Base-by-base conservation (phyloP, 1,284 basidiomycete species). In the Schizopora paradoxa region DNA sequence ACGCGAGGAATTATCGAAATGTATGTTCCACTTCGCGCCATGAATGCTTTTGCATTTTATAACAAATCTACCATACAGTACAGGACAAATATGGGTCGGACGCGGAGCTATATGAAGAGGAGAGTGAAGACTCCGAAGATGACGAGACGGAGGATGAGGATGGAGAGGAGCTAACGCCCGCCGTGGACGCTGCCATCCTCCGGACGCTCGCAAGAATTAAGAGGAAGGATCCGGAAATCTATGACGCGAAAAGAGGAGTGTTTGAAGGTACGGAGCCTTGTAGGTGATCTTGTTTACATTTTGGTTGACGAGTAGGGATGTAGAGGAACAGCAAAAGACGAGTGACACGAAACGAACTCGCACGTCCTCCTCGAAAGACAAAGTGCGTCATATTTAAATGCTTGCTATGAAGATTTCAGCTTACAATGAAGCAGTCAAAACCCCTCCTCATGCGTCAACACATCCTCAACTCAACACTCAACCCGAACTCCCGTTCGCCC, bases 171-270 rank as follows among this genome's bases (percentile, higher is more conserved):
- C 77, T 99, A 45, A 99, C 93, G 0, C 92, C 94, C 2, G 85
- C 88, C 0, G 78, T 98, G 37, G 95, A 99, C 61, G 96, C 86
- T 35, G 96, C 96, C 14, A 96, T 99, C 57, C 73, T 99, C 33
- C 76, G 91, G 40, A 99, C 94, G 0, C 72, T 99, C 6, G 87
- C 86, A 1, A 78, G 85, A 56, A 98, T 99, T 51, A 80, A 82
- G 58, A 74, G 76, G 47, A 87, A 80, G 56, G 92, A 98, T 61
- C 90, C 91, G 0, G 77, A 73, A 1, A 89, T 95, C 34, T 95
- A 95, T 56, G 76, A 94, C 55, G 62, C 69, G 0, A 69, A 65
- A 3, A 81, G 81, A 54, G 73, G 76, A 48, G 79, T 96, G 0
- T 89, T 93, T 55, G 77, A 85, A 62, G 84, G 89, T 83, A 56